Evolutionary conservation across 139 green algal species (phyloP).

Genomic region (Haematococcus sp.): DNA sequence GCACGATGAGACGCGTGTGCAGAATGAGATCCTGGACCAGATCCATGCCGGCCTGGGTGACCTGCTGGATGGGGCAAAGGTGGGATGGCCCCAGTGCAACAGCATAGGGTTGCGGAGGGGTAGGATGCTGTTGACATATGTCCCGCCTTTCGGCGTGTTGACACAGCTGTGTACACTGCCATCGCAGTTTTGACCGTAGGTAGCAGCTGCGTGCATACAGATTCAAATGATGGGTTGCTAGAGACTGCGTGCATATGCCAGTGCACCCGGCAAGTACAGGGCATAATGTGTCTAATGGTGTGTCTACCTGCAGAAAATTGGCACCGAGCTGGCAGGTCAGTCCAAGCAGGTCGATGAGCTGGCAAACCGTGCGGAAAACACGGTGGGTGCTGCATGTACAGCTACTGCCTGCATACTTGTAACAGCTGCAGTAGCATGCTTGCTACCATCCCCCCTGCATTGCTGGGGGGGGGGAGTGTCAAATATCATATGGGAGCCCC

Average conservation of each 20-base stretch:
- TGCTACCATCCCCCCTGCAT: too few species aligned
- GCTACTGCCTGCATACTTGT: too few species aligned
- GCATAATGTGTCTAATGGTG: too few species aligned
- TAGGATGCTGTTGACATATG: neutral
- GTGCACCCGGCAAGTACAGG: too few species aligned
- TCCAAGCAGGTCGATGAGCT: neutral
- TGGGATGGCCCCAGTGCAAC: too few species aligned
- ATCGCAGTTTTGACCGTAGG: neutral
- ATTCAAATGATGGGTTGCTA: too few species aligned
- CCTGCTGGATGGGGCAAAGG: constrained; percentile 27
- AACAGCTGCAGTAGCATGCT: too few species aligned
- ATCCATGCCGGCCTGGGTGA: constrained; percentile 25
- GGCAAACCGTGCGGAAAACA: neutral
- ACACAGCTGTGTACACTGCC: neutral
- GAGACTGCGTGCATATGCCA: neutral
- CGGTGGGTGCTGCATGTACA: too few species aligned
- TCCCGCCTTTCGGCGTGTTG: neutral
- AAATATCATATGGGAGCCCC: too few species aligned
- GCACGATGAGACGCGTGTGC: constrained; percentile 34
- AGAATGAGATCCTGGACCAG: constrained; percentile 36
- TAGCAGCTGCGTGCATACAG: neutral
- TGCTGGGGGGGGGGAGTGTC: too few species aligned
- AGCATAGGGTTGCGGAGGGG: too few species aligned
- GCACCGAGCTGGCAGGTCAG: neutral
- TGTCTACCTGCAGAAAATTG: neutral